These are phyloP conservation scores for Litsea cubeba DNA, from an alignment of 164 flowering plant species.

Conservation along the genomic window DNA sequence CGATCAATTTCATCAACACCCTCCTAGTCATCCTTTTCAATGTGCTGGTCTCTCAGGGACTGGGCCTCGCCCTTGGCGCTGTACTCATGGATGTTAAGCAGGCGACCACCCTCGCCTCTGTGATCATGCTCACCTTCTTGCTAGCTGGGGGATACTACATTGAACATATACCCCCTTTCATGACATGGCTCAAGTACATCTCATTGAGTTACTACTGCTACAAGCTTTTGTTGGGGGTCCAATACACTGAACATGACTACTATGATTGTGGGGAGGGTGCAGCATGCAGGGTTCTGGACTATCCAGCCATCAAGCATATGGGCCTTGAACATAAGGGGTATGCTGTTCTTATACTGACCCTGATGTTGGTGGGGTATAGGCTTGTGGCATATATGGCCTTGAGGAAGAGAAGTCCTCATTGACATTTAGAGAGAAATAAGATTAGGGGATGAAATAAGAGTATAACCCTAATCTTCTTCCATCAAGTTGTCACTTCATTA, in stretches of 20 bases:
- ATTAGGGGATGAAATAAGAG: background rate
- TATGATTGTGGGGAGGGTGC: conserved; percentile 55
- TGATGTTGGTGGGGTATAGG: conserved; percentile 80
- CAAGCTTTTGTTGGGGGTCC: conserved; percentile 77
- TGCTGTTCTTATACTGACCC: conserved; percentile 60
- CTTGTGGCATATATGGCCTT: conserved; percentile 71
- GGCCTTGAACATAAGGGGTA: conserved; percentile 33
- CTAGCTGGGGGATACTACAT: conserved; percentile 92
- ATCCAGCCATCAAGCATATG: conserved; percentile 49
- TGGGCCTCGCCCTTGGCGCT: conserved; percentile 88
- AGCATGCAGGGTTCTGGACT: conserved; percentile 55
- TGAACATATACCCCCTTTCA: conserved; percentile 65
- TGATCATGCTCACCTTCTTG: conserved; percentile 73
- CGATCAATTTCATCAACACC: conserved; percentile 42
- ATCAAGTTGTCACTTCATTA: background rate
- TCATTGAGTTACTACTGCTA: conserved; percentile 83
- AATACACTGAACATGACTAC: conserved; percentile 46
- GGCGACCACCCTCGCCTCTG: conserved; percentile 73
- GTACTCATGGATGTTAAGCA: conserved; percentile 82
- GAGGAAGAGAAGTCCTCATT: conserved; percentile 46
- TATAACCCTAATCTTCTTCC: background rate
- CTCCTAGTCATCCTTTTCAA: conserved; percentile 61
- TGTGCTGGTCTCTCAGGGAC: conserved; percentile 81
- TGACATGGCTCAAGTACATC: conserved; percentile 77
- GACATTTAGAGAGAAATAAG: background rate